Evolutionary conservation across 1,284 basidiomycete species (phyloP).

Genomic region (Fomes fomentarius): DNA sequence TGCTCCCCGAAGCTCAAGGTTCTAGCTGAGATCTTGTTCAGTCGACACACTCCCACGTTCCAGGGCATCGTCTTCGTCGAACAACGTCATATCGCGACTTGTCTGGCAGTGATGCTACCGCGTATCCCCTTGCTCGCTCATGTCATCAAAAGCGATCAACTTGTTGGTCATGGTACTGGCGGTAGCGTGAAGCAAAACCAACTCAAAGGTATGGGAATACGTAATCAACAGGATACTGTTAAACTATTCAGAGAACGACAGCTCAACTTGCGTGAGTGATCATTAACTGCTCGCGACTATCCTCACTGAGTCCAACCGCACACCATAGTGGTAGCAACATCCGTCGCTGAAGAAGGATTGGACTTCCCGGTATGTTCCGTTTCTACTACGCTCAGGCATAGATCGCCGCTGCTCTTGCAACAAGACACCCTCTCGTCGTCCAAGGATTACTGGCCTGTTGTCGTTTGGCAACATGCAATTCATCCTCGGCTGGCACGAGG

Average conservation of each 20-base stretch:
- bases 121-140: conserved; percentile 58
- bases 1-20: conserved; percentile 72
- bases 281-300: not conserved
- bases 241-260: conserved; percentile 64
- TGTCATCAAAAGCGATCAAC: conserved; percentile 61
- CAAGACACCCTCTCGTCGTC: conserved; percentile 11
- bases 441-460: conserved; percentile 13
- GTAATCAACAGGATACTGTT: conserved; percentile 61
- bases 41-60: conserved; percentile 57
- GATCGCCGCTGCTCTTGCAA: conserved; percentile 11
- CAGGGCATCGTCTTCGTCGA: conserved; percentile 86
- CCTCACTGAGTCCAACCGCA: not conserved
- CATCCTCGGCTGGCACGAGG: conserved; percentile 7
- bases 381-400: not conserved
- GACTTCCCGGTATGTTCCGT: conserved; percentile 69
- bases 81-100: conserved; percentile 77
- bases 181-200: conserved; percentile 41
- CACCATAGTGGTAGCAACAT: conserved; percentile 73
- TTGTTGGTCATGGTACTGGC: conserved; percentile 68
- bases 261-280: conserved; percentile 67
- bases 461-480: conserved; percentile 5
- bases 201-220: conserved; percentile 53
- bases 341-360: conserved; percentile 87
- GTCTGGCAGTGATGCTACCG: conserved; percentile 65
- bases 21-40: conserved; percentile 63